Percentiles rank a stretch among this genome's conserved stretches.
These are phyloP conservation scores for Bondarzewia mesenterica DNA, from an alignment of 1,284 basidiomycete genomes.

Conservation along the genomic window DNA sequence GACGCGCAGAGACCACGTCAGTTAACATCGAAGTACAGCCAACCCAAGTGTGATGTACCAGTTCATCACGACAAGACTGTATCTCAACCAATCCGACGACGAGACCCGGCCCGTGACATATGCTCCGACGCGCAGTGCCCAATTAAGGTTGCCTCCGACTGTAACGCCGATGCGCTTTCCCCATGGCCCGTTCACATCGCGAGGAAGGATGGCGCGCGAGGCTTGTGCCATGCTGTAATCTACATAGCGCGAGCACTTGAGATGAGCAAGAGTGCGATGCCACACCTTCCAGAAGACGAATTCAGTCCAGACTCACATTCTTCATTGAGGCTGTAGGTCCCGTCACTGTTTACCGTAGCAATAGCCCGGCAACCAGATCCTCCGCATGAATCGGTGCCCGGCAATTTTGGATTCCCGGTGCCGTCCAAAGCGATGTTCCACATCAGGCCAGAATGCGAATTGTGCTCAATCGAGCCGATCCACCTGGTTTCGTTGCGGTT, in stretches of 20 bases:
- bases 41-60: slow-evolving; percentile 21
- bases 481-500: slow-evolving; percentile 26
- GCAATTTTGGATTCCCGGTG: slow-evolving; percentile 52
- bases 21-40: too few relatives aligned
- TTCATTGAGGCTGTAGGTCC: slow-evolving; percentile 58
- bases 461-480: slow-evolving; percentile 37
- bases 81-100: slow-evolving; percentile 51
- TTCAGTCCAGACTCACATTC: slow-evolving; percentile 42
- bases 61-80: slow-evolving; percentile 65
- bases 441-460: slow-evolving; percentile 50
- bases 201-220: slow-evolving; percentile 63
- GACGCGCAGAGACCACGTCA: background rate
- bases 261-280: background rate
- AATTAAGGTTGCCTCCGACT: slow-evolving; percentile 46
- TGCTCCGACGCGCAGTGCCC: slow-evolving; percentile 55
- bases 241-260: slow-evolving; percentile 16
- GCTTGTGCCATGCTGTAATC: slow-evolving; percentile 71
- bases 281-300: background rate
- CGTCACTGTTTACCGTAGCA: slow-evolving; percentile 55
- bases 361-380: slow-evolving; percentile 56
- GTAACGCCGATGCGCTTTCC: slow-evolving; percentile 58
- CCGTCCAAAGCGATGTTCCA: slow-evolving; percentile 66
- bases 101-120: slow-evolving; percentile 52
- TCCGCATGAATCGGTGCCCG: slow-evolving; percentile 55
- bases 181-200: slow-evolving; percentile 58